Evolutionary conservation across 2,329 filamentous ascomycete genomes (phyloP).

Genomic region (Juglanconis oblonga): DNA sequence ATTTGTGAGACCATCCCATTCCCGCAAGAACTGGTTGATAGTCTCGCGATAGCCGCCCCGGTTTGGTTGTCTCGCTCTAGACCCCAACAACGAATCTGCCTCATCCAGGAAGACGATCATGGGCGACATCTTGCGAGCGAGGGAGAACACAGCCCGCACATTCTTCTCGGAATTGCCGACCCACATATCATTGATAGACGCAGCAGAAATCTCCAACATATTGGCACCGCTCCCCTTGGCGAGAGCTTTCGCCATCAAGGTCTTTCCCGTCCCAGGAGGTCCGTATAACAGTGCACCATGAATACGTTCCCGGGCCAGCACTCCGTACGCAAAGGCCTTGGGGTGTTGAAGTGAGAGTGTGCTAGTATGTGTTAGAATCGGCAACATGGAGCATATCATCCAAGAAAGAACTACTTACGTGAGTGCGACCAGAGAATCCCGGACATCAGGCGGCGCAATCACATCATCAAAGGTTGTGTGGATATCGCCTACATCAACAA

Average conservation of each 20-base stretch:
- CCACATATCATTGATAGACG: constrained; percentile 93
- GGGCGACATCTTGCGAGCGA: constrained; percentile 87
- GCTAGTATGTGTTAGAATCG: not conserved
- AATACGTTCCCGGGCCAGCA: constrained; percentile 86
- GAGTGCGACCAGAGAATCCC: constrained; percentile 82
- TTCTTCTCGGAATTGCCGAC: constrained; percentile 97
- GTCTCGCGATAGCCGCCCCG: constrained; percentile 78
- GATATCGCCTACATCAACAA: constrained; percentile 79
- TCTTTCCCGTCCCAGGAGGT: constrained; percentile 78
- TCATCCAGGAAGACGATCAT: constrained; percentile 97
- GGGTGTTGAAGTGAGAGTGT: constrained; percentile 82
- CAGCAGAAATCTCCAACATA: constrained; percentile 84
- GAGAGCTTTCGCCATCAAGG: constrained; percentile 65
- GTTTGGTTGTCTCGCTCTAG: constrained; percentile 63
- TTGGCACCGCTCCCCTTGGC: constrained; percentile 67
- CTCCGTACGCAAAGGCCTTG: constrained; percentile 94
- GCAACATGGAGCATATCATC: not conserved
- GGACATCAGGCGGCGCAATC: constrained; percentile 76
- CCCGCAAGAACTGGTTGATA: constrained; percentile 93
- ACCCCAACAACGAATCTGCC: constrained; percentile 86
- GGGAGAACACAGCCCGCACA: constrained; percentile 83
- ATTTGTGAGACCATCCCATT: constrained; percentile 89
- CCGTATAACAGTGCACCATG: constrained; percentile 86
- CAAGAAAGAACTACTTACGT: constrained; percentile 41
- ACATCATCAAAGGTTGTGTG: constrained; percentile 86